Percentiles rank a stretch among this genome's conserved stretches.
These are phyloP conservation scores for Knufia fluminis DNA, from an alignment of 2,329 filamentous ascomycete species.

Conservation along the genomic window DNA sequence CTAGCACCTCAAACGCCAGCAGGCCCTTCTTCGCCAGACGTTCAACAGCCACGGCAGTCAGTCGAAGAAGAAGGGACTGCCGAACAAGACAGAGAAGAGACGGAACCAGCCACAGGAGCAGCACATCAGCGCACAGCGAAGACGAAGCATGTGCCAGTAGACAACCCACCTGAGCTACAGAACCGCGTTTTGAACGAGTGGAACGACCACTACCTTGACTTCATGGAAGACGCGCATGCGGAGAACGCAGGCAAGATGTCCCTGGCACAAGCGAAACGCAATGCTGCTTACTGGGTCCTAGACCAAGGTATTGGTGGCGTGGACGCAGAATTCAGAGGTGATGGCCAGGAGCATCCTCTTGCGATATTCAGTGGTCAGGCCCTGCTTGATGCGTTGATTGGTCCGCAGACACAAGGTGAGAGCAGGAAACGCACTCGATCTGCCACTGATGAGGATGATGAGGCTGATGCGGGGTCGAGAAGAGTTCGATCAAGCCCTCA, in stretches of 20 bases:
- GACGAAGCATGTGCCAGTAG: conserved; percentile 36
- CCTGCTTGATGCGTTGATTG: conserved; percentile 42
- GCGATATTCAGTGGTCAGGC: conserved; percentile 49
- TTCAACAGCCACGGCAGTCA: not conserved
- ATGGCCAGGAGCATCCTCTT: conserved; percentile 42
- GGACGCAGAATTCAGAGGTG: conserved; percentile 37
- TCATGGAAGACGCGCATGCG: conserved; percentile 46
- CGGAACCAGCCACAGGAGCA: conserved; percentile 15
- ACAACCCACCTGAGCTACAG: conserved; percentile 43
- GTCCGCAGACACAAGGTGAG: conserved; percentile 19
- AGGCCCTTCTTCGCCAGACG: not conserved
- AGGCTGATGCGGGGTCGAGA: conserved; percentile 20
- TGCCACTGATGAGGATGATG: conserved; percentile 22
- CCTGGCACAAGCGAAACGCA: conserved; percentile 47
- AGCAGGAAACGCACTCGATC: conserved; percentile 26
- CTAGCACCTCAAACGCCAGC: not conserved
- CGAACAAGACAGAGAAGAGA: conserved; percentile 11
- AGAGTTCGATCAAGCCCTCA: conserved; percentile 31
- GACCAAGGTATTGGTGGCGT: conserved; percentile 48
- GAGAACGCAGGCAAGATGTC: conserved; percentile 38
- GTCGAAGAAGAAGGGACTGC: conserved; percentile 9
- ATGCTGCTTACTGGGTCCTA: conserved; percentile 53
- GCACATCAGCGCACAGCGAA: conserved; percentile 22
- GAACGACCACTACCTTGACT: conserved; percentile 49
- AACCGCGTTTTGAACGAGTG: conserved; percentile 49